A percentile compares a stretch with the other conserved stretches of the same genome.
phyloP scores from a whole-genome alignment of 768 basidiomycete species.

The Mycena metata region DNA sequence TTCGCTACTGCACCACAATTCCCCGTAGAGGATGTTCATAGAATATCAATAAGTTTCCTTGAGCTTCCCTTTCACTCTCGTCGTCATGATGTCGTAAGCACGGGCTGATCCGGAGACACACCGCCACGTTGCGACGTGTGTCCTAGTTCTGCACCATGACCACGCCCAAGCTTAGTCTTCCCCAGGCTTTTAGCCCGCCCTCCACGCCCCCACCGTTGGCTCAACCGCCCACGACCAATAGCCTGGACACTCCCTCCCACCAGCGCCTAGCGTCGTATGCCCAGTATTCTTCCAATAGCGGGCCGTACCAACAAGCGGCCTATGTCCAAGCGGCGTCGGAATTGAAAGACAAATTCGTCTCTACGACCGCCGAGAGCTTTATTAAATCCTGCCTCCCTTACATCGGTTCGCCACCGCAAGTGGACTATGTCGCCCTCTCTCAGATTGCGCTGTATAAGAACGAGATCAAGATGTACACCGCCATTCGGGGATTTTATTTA shows the following conservation, averaged over 20 bases:
- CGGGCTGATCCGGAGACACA: too few relatives aligned
- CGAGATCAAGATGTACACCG: slow-evolving; percentile 29
- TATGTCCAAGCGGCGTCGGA: slow-evolving; percentile 29
- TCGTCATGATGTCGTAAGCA: too few relatives aligned
- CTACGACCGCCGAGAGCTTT: slow-evolving; percentile 18
- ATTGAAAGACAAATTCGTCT: slow-evolving; percentile 27
- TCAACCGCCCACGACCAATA: slow-evolving; percentile 20
- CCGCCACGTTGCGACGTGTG: too few relatives aligned
- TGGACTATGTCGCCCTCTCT: slow-evolving; percentile 26
- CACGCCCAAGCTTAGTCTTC: too few relatives aligned
- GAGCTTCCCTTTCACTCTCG: too few relatives aligned
- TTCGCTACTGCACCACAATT: too few relatives aligned
- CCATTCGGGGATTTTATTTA: too few relatives aligned
- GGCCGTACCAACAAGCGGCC: slow-evolving; percentile 28
- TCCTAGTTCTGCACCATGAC: too few relatives aligned
- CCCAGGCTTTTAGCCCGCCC: too few relatives aligned
- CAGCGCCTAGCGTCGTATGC: slow-evolving; percentile 7
- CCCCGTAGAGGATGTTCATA: too few relatives aligned
- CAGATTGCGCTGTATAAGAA: slow-evolving; percentile 10
- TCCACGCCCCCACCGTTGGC: too few relatives aligned
- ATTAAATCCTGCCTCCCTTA: slow-evolving; percentile 17
- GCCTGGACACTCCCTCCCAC: slow-evolving; percentile 9
- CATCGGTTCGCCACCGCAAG: slow-evolving; percentile 26
- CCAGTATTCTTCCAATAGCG: slow-evolving; percentile 28
- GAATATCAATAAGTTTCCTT: too few relatives aligned